These are phyloP conservation scores for Phytophthora capsici DNA, from an alignment of 352 stramenopile species.

Conservation along the genomic window DNA sequence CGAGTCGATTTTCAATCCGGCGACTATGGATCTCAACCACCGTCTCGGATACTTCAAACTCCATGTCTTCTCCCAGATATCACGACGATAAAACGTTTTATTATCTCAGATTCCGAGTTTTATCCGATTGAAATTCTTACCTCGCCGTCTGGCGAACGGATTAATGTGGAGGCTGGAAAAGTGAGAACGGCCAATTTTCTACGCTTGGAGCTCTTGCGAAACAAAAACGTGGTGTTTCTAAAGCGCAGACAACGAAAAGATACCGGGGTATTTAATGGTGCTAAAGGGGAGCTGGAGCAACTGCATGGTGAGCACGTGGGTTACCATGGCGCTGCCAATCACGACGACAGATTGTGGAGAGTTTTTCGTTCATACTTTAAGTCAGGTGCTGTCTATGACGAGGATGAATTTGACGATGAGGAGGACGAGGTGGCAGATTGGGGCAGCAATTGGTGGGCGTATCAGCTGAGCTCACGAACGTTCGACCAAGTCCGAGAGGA, in stretches of 20 bases:
- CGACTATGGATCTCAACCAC: slow-evolving; percentile 13
- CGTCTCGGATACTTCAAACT: slow-evolving; percentile 47
- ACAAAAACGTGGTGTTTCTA: slow-evolving; percentile 67
- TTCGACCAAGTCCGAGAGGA: slow-evolving; percentile 45
- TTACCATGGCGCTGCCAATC: neutral
- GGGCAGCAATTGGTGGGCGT: slow-evolving; percentile 43
- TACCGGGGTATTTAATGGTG: slow-evolving; percentile 15
- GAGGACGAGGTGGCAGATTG: slow-evolving; percentile 40
- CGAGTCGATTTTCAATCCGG: slow-evolving; percentile 44
- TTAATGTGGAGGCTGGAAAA: slow-evolving; percentile 2
- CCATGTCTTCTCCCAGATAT: slow-evolving; percentile 81
- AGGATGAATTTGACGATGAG: slow-evolving; percentile 26
- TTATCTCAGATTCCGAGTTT: slow-evolving; percentile 53
- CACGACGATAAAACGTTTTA: slow-evolving; percentile 57
- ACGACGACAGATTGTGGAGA: slow-evolving; percentile 36
- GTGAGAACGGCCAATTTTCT: slow-evolving; percentile 58
- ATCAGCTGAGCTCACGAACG: slow-evolving; percentile 33
- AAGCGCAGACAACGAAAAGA: slow-evolving; percentile 49
- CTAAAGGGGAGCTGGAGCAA: slow-evolving; percentile 27
- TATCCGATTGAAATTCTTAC: slow-evolving; percentile 78
- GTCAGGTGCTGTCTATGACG: neutral
- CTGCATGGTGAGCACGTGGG: slow-evolving; percentile 10
- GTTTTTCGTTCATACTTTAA: slow-evolving; percentile 48
- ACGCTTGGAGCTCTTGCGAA: slow-evolving; percentile 60
- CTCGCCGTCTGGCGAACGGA: slow-evolving; percentile 5